A percentile compares a stretch with the other conserved stretches of the same genome.
These are phyloP conservation scores for Inga leiocalycina DNA, from an alignment of 306 rosid species.

Conservation along the genomic window DNA sequence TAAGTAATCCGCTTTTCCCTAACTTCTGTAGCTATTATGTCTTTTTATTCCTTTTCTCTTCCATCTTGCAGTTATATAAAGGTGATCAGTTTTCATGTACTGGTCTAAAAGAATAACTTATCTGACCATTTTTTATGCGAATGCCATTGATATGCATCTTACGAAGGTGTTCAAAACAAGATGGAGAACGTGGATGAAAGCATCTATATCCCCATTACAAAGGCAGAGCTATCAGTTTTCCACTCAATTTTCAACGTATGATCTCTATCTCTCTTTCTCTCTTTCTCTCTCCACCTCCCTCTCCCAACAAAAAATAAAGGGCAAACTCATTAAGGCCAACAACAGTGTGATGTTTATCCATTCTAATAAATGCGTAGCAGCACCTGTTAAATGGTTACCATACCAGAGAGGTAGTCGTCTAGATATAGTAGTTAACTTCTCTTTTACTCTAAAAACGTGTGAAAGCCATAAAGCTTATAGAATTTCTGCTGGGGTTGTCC, in stretches of 20 bases:
- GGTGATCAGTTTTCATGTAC: slow-evolving; percentile 14
- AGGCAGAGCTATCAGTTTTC: slow-evolving; percentile 80
- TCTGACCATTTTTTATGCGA: slow-evolving; percentile 10
- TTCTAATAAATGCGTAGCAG: slow-evolving; percentile 3
- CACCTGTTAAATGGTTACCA: slow-evolving; percentile 2
- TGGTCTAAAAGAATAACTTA: slow-evolving; percentile 20
- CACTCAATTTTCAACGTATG: slow-evolving; percentile 77
- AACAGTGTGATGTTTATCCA: slow-evolving; percentile 4
- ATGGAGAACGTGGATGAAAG: slow-evolving; percentile 70
- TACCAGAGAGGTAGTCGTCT: not conserved
- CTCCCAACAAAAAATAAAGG: not conserved
- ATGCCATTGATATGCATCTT: slow-evolving; percentile 29
- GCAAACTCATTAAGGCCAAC: not conserved
- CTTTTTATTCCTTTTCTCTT: slow-evolving; percentile 11
- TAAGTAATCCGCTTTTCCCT: slow-evolving; percentile 61
- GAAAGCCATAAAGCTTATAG: not conserved
- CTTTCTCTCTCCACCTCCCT: not conserved
- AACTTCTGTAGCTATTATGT: slow-evolving; percentile 30
- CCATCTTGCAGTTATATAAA: slow-evolving; percentile 15
- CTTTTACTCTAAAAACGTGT: not conserved
- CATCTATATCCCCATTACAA: slow-evolving; percentile 78
- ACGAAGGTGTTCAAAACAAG: slow-evolving; percentile 85
- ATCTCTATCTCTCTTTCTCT: slow-evolving; percentile 18
- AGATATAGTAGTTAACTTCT: not conserved
- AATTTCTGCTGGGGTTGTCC: slow-evolving; percentile 5